Conservation (phyloP, 1,139 yeast species). For the Sugiyamaella pinicola region DNA sequence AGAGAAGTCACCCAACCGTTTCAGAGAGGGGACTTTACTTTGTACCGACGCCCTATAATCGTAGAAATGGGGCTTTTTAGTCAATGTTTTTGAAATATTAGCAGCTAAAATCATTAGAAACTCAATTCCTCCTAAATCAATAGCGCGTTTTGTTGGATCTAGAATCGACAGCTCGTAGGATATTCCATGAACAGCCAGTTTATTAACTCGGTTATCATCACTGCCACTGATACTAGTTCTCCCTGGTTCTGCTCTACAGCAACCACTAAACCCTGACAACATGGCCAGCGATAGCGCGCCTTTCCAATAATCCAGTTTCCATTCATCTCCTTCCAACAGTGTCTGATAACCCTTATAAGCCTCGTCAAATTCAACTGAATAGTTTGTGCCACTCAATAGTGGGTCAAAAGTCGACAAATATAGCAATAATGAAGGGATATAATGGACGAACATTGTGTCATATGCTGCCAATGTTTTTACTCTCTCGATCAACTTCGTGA, state of each 20-base stretch:
- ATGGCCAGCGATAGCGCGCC: constrained; percentile 63
- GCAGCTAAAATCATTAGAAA: constrained; percentile 70
- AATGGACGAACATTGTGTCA: constrained; percentile 64
- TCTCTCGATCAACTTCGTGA: constrained; percentile 48
- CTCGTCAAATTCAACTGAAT: constrained; percentile 22
- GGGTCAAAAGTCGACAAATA: constrained; percentile 30
- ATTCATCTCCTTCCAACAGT: constrained; percentile 1
- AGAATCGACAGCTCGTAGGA: constrained; percentile 47
- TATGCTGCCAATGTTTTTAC: constrained; percentile 54
- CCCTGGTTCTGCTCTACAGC: constrained; percentile 57
- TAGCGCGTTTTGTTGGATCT: constrained; percentile 52
- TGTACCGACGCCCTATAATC: constrained; percentile 71
- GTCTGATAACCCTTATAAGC: constrained; percentile 20
- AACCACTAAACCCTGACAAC: constrained; percentile 63
- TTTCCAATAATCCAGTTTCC: constrained; percentile 45
- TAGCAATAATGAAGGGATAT: constrained; percentile 57
- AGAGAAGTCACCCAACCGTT: constrained; percentile 27
- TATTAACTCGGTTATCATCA: not conserved
- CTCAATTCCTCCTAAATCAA: constrained; percentile 77
- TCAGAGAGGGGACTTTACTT: constrained; percentile 44
- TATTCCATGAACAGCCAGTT: constrained; percentile 3
- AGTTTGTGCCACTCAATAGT: constrained; percentile 20
- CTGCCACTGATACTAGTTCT: not conserved
- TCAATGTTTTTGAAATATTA: constrained; percentile 51
- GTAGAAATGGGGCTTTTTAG: constrained; percentile 43